Base-by-base conservation (phyloP, 768 basidiomycete species). In the Tephrocybe sp. region DNA sequence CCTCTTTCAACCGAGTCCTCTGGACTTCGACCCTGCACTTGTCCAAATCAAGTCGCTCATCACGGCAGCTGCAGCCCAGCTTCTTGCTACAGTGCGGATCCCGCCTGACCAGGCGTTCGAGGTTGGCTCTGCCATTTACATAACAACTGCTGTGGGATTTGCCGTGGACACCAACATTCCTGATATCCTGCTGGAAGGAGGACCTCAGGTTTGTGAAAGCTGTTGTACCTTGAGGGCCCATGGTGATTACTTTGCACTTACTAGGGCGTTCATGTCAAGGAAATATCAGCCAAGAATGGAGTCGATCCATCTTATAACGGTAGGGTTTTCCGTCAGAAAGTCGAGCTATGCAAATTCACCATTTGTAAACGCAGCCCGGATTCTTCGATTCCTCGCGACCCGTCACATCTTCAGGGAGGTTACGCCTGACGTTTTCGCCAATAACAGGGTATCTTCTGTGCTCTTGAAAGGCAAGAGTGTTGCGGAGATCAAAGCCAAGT, bases 261-360 rank as follows among this genome's bases (percentile, higher is more conserved):
- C n/a, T n/a, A 68, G 64, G 70, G 69, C 5, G 57, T 69, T 16
- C 68, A 73, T 35, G 65, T 66, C 5, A 60, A 65, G 14, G 66
- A 70, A 10, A 71, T 73, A 14, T 64, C 70, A 2, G 59, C 62
- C 12, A 45, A 55, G n/a, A 64, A 54, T 41, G 55, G 55, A 5
- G 49, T 68, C 32, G 62, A 71, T 45, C 52, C 66, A 5, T 49
- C 59, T 14, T 65, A 71, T 30, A 54, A 74, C 2, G 62, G 72
- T 72, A 60, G 48, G 17, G 23, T n/a, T 34, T 17, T 19, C 35
- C 11, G 11, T 5, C 36, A 16, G 7, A 41, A 20, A 35, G 16
- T n/a, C n/a, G 32, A 14, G 6, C 39, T 17, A 9, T 39, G 19
- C 26, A 31, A 23, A 31, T 33, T 43, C 2, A 30, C 33, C 5